These are phyloP conservation scores for Gossypium sturtianum DNA, from an alignment of 345 rosid species.

Conservation along the genomic window DNA sequence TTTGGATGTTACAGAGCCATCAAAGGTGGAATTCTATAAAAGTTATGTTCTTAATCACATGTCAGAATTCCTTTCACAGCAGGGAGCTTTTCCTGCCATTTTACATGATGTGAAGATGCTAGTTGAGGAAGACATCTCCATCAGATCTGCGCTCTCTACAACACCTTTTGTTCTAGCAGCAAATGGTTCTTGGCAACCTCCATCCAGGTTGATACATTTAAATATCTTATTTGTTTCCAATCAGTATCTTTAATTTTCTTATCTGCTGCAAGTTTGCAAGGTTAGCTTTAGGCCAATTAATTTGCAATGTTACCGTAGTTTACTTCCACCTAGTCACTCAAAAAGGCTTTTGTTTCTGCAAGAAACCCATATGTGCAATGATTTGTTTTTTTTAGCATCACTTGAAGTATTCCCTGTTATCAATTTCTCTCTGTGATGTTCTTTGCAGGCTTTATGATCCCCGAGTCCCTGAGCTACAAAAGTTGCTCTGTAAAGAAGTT, in stretches of 20 bases:
- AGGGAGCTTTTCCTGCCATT: slow-evolving; percentile 57
- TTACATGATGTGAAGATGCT: slow-evolving; percentile 73
- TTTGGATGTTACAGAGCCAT: slow-evolving; percentile 64
- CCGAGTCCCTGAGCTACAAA: slow-evolving; percentile 57
- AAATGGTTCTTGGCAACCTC: slow-evolving; percentile 82
- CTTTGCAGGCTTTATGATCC: slow-evolving; percentile 92
- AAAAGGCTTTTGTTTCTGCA: background rate
- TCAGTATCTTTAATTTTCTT: background rate
- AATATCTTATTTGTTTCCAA: background rate
- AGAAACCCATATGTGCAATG: background rate
- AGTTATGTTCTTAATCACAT: slow-evolving; percentile 72
- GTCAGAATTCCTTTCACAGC: slow-evolving; percentile 68
- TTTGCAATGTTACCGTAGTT: background rate
- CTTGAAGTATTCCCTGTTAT: background rate
- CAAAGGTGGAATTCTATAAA: slow-evolving; percentile 71
- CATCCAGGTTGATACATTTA: slow-evolving; percentile 56
- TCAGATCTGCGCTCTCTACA: slow-evolving; percentile 46
- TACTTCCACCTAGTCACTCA: background rate
- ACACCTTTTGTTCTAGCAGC: slow-evolving; percentile 81
- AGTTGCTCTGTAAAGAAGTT: slow-evolving; percentile 59
- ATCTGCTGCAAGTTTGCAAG: background rate
- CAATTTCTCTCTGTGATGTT: slow-evolving; percentile 18
- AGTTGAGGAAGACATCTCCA: slow-evolving; percentile 55
- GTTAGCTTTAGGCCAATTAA: background rate
- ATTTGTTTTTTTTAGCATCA: background rate